Evolutionary conservation across 2,329 filamentous ascomycete genomes (phyloP).

Genomic region (Colletotrichum musicola): DNA sequence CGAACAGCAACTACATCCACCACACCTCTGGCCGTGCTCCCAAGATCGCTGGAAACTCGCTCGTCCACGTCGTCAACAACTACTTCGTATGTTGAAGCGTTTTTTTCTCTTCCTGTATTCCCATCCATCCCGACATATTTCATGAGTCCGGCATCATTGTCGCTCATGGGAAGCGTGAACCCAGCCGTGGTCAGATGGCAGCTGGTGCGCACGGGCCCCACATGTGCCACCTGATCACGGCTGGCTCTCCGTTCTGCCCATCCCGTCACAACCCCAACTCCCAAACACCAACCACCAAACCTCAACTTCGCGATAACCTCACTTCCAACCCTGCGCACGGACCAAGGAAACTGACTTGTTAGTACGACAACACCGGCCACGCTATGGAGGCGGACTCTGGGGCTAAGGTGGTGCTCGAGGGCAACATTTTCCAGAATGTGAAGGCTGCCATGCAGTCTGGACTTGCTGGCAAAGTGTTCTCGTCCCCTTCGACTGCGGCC

Average conservation of each 20-base stretch:
- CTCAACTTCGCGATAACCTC: too few relatives aligned
- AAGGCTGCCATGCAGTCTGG: conserved; percentile 53
- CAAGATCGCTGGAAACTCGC: conserved; percentile 68
- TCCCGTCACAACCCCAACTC: too few relatives aligned
- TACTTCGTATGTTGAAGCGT: conserved; percentile 55
- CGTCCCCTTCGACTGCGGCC: too few relatives aligned
- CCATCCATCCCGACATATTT: not conserved
- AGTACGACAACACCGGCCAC: conserved; percentile 64
- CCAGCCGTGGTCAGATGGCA: not conserved
- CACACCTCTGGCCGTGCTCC: conserved; percentile 68
- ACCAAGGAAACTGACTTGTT: too few relatives aligned
- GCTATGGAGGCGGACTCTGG: conserved; percentile 66
- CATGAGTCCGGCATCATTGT: not conserved
- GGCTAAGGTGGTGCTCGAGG: conserved; percentile 62
- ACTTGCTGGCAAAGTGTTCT: conserved; percentile 49
- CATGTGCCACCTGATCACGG: too few relatives aligned
- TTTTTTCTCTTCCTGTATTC: not conserved
- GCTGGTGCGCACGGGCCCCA: too few relatives aligned
- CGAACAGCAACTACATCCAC: conserved; percentile 68
- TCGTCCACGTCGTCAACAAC: conserved; percentile 73
- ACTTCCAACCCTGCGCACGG: too few relatives aligned
- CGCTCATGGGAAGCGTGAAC: too few relatives aligned
- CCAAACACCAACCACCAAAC: too few relatives aligned
- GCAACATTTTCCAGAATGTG: conserved; percentile 70
- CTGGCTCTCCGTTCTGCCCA: too few relatives aligned